phyloP scores from a whole-genome alignment of 352 stramenopile species.

The Globisporangium emineosum region DNA sequence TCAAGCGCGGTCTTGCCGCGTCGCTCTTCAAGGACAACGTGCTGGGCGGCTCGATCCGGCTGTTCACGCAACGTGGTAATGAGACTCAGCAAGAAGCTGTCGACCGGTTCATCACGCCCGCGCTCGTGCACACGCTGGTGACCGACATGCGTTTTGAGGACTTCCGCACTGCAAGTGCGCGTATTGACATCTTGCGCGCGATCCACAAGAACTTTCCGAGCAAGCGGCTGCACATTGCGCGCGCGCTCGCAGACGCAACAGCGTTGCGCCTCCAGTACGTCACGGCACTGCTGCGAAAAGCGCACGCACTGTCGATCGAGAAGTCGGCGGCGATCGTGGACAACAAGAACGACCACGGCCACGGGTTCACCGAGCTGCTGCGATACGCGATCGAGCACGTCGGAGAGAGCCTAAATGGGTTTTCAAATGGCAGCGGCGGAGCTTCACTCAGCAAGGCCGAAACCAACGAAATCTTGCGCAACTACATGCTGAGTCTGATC shows the following conservation, averaged over 20 bases:
- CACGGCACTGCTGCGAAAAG: constrained; percentile 34
- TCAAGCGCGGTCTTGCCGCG: constrained; percentile 73
- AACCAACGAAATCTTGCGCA: constrained; percentile 55
- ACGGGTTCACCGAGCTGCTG: constrained; percentile 79
- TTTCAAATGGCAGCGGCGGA: constrained; percentile 19
- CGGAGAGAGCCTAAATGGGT: constrained; percentile 40
- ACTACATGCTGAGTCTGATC: constrained; percentile 65
- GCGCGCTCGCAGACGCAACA: constrained; percentile 71
- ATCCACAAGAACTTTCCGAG: constrained; percentile 78
- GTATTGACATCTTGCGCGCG: constrained; percentile 79
- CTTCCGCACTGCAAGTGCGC: constrained; percentile 77
- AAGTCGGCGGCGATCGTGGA: constrained; percentile 49
- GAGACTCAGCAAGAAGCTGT: constrained; percentile 45
- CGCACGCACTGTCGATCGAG: constrained; percentile 59
- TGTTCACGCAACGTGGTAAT: constrained; percentile 24
- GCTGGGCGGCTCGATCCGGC: constrained; percentile 17
- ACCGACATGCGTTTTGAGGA: constrained; percentile 83
- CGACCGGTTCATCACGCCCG: constrained; percentile 71
- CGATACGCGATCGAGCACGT: constrained; percentile 83
- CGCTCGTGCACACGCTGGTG: constrained; percentile 77
- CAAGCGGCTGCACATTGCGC: constrained; percentile 67
- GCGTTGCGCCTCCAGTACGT: constrained; percentile 68
- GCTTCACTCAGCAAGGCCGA: constrained; percentile 26
- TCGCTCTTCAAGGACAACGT: constrained; percentile 76
- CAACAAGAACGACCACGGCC: constrained; percentile 69